These are phyloP conservation scores for Thelonectria discophora DNA, from an alignment of 2,329 filamentous ascomycete species.

Conservation along the genomic window DNA sequence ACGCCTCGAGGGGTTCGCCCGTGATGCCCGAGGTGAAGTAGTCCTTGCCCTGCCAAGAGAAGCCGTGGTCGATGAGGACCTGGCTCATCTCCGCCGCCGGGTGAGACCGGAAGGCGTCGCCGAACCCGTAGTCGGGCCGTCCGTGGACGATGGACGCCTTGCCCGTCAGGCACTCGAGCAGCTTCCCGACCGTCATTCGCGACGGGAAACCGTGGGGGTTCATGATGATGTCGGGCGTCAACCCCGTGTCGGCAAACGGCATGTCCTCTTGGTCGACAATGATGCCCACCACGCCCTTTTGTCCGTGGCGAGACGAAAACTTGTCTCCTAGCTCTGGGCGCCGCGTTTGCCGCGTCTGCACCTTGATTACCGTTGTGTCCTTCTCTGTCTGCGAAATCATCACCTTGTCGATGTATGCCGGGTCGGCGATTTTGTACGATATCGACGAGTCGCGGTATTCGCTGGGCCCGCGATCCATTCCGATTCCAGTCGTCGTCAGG, in stretches of 20 bases:
- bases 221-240: slow-evolving; percentile 99
- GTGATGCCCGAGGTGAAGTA: slow-evolving; percentile 96
- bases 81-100: slow-evolving; percentile 89
- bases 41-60: slow-evolving; percentile 97
- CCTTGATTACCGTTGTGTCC: slow-evolving; percentile 88
- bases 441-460: slow-evolving; percentile 74
- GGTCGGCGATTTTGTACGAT: slow-evolving; percentile 85
- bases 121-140: slow-evolving; percentile 84
- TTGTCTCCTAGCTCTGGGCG: slow-evolving; percentile 97
- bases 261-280: slow-evolving; percentile 97
- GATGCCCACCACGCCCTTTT: slow-evolving; percentile 97
- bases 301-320: slow-evolving; percentile 97
- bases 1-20: slow-evolving; percentile 90
- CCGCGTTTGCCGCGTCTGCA: slow-evolving; percentile 94
- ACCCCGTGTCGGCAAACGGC: slow-evolving; percentile 90
- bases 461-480: slow-evolving; percentile 69
- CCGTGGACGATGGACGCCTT: slow-evolving; percentile 92
- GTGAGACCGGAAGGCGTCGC: slow-evolving; percentile 83
- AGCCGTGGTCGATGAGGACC: slow-evolving; percentile 85
- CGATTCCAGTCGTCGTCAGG: slow-evolving; percentile 75
- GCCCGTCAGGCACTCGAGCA: slow-evolving; percentile 92
- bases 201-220: slow-evolving; percentile 99
- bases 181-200: slow-evolving; percentile 98
- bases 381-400: slow-evolving; percentile 90
- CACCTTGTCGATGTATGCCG: slow-evolving; percentile 93